Percentiles rank a stretch among this genome's conserved stretches.
phyloP scores from a whole-genome alignment of 305 asterid genomes.

The Stenogyne calaminthoides region DNA sequence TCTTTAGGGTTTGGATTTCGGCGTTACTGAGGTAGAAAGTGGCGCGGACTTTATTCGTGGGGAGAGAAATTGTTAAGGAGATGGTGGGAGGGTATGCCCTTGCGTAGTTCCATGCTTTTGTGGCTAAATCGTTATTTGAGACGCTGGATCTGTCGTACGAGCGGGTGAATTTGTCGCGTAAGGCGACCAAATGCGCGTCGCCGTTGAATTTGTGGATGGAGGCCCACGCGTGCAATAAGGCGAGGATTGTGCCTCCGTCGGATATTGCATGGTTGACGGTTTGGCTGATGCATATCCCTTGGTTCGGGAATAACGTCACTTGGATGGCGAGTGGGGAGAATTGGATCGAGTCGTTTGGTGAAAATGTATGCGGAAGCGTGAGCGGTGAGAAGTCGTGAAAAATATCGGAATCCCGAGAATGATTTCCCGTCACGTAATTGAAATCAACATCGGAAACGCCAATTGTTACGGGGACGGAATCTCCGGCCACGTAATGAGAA shows the following conservation, averaged over 20 bases:
- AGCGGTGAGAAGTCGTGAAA: conserved; percentile 27
- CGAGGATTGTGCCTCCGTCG: background rate
- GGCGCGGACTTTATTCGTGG: conserved; percentile 22
- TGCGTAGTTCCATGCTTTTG: background rate
- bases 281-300: conserved; percentile 19
- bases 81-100: background rate
- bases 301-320: conserved; percentile 24
- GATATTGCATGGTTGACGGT: conserved; percentile 6
- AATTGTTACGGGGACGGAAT: conserved; percentile 35
- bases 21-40: conserved; percentile 1
- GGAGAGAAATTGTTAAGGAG: background rate
- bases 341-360: background rate
- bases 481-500: conserved; percentile 18
- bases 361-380: background rate
- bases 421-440: conserved; percentile 11
- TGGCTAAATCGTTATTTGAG: background rate
- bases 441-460: conserved; percentile 29
- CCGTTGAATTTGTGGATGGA: background rate
- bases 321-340: conserved; percentile 32
- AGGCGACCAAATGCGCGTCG: background rate
- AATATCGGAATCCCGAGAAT: conserved; percentile 3
- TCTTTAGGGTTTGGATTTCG: conserved; percentile 28
- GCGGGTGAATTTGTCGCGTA: too few species aligned
- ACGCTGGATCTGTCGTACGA: background rate
- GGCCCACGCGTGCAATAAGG: conserved; percentile 1